Evolutionary conservation across 345 rosid genomes (phyloP).

Genomic region (Raphanus sativus): DNA sequence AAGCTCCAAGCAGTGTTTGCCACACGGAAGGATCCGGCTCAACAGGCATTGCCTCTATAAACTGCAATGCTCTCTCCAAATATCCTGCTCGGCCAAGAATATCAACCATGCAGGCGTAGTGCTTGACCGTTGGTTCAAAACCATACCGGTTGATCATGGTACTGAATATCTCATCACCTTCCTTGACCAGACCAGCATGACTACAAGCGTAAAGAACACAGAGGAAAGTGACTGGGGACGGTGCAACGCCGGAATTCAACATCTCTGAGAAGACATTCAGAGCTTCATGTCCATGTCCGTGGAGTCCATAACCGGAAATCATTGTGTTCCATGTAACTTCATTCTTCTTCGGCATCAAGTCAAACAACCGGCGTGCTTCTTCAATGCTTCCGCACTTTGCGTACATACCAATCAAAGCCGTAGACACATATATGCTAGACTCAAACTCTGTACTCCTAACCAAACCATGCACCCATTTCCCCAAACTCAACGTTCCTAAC

Average conservation of each 20-base stretch:
- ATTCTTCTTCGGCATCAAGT: constrained; percentile 57
- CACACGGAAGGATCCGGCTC: constrained; percentile 69
- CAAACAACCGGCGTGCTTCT: constrained; percentile 63
- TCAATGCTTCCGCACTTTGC: constrained; percentile 76
- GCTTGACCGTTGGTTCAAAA: constrained; percentile 63
- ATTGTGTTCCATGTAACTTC: constrained; percentile 86
- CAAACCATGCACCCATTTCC: constrained; percentile 67
- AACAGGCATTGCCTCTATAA: constrained; percentile 56
- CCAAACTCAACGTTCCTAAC: constrained; percentile 66
- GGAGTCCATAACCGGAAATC: constrained; percentile 82
- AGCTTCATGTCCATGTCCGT: constrained; percentile 76
- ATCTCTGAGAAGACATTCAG: constrained; percentile 55
- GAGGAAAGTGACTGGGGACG: constrained; percentile 68
- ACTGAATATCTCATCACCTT: constrained; percentile 61
- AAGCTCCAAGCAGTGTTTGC: constrained; percentile 76
- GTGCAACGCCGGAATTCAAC: constrained; percentile 49
- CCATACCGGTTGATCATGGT: constrained; percentile 58
- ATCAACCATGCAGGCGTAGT: constrained; percentile 83
- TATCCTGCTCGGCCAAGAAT: constrained; percentile 78
- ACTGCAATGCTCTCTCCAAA: constrained; percentile 60
- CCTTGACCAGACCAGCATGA: constrained; percentile 73
- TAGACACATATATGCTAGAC: constrained; percentile 64
- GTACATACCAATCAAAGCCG: constrained; percentile 80
- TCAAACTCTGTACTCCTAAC: constrained; percentile 51
- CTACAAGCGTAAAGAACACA: constrained; percentile 77